Evolutionary conservation across 331 rosid genomes (phyloP).

Genomic region (Rhamnella rubrinervis): DNA sequence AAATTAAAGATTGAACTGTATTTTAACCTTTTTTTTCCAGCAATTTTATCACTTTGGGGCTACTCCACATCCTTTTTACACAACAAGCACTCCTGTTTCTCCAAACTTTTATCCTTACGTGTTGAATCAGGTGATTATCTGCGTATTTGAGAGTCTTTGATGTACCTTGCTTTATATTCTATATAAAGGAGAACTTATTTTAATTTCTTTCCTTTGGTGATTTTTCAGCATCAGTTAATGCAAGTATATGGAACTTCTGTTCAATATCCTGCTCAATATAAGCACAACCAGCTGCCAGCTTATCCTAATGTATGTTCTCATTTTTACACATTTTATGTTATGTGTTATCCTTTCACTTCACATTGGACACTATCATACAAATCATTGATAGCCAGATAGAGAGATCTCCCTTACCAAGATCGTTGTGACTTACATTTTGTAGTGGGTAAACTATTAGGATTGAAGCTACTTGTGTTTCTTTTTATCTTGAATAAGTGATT

Average conservation of each 20-base stretch:
- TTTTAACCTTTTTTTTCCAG: constrained; percentile 24
- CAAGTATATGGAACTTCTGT: constrained; percentile 19
- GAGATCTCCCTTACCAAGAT: neutral
- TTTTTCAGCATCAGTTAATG: constrained; percentile 19
- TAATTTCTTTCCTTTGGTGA: constrained; percentile 11
- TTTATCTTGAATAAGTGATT: neutral
- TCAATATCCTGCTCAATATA: constrained; percentile 23
- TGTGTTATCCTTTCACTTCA: neutral
- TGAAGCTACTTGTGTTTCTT: constrained; percentile 1
- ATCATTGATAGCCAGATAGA: too few species aligned
- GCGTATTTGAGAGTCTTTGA: constrained; percentile 1
- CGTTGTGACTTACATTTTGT: neutral
- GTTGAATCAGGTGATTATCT: constrained; percentile 37
- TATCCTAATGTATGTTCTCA: constrained; percentile 11
- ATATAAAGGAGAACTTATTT: constrained; percentile 2
- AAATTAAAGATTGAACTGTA: neutral
- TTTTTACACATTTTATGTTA: neutral
- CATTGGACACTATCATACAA: too few species aligned
- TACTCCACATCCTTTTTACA: constrained; percentile 20
- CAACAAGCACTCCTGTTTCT: constrained; percentile 27
- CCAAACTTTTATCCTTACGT: constrained; percentile 15
- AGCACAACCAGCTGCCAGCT: constrained; percentile 7
- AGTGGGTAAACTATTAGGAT: constrained; percentile 2
- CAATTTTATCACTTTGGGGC: constrained; percentile 19
- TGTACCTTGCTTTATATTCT: constrained; percentile 19